Evolutionary conservation across 495 filamentous ascomycete species (phyloP).

Genomic region (Oleoguttula mirabilis): DNA sequence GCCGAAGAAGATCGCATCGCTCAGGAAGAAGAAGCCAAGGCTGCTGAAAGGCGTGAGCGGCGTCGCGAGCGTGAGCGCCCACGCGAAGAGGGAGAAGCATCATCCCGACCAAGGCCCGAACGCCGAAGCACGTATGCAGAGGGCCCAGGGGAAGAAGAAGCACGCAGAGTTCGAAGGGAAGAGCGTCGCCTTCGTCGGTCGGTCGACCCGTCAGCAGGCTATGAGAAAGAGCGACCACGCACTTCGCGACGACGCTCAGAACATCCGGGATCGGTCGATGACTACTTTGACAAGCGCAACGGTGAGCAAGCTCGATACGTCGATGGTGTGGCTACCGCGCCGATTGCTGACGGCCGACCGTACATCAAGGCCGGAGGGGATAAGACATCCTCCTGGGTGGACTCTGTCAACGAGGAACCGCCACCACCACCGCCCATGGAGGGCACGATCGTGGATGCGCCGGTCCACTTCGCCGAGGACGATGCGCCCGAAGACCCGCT

Average conservation of each 20-base stretch:
- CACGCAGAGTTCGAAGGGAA: conserved; percentile 18
- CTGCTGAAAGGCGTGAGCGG: conserved; percentile 20
- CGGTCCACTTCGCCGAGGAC: conserved; percentile 30
- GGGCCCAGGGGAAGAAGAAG: conserved; percentile 19
- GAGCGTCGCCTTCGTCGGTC: conserved; percentile 18
- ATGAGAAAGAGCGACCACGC: conserved; percentile 15
- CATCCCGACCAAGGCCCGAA: conserved; percentile 11
- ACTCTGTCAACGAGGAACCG: conserved; percentile 43
- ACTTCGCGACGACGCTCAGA: conserved; percentile 16
- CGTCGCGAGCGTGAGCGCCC: conserved; percentile 15
- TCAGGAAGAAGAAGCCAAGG: conserved; percentile 37
- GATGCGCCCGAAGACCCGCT: conserved; percentile 9
- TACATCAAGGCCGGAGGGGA: conserved; percentile 28
- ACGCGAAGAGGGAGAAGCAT: conserved; percentile 24
- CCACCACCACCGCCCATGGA: conserved; percentile 47
- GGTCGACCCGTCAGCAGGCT: conserved; percentile 5
- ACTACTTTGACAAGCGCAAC: conserved; percentile 35
- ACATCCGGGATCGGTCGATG: conserved; percentile 24
- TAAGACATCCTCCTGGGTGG: conserved; percentile 50
- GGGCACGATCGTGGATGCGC: conserved; percentile 42
- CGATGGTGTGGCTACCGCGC: conserved; percentile 1
- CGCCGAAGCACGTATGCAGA: conserved; percentile 12
- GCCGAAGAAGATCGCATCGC: conserved; percentile 25
- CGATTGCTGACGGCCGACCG: conserved; percentile 13
- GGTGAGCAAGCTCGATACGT: conserved; percentile 12